A percentile compares a stretch with the other conserved stretches of the same genome.
phyloP scores from a whole-genome alignment of 768 basidiomycete species.

The Russula lepida region DNA sequence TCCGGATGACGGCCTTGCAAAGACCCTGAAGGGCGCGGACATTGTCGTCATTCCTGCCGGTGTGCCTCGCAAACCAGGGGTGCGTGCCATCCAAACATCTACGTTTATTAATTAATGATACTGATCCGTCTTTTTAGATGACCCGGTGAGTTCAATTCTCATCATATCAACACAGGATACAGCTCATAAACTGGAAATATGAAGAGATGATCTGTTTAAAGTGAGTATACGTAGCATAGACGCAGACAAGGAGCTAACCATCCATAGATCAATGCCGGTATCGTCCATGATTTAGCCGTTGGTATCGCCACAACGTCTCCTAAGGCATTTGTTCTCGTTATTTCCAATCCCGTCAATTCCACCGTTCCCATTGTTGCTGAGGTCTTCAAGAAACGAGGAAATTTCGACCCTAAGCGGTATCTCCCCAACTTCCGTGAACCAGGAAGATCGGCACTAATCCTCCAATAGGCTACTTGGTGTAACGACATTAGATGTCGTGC shows the following conservation, averaged over 20 bases:
- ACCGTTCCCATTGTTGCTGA: slow-evolving; percentile 96
- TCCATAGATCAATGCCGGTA: slow-evolving; percentile 89
- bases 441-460: neutral
- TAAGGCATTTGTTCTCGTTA: slow-evolving; percentile 90
- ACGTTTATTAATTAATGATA: neutral
- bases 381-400: slow-evolving; percentile 86
- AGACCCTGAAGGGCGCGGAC: slow-evolving; percentile 76
- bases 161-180: neutral
- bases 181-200: slow-evolving; percentile 2
- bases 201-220: slow-evolving; percentile 93
- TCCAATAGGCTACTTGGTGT: slow-evolving; percentile 85
- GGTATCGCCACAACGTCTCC: slow-evolving; percentile 79
- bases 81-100: slow-evolving; percentile 33
- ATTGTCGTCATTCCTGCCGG: slow-evolving; percentile 95
- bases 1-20: slow-evolving; percentile 73
- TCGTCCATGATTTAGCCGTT: slow-evolving; percentile 86
- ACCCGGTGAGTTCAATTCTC: slow-evolving; percentile 33
- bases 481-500: slow-evolving; percentile 95
- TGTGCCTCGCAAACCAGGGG: slow-evolving; percentile 90
- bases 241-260: slow-evolving; percentile 2
- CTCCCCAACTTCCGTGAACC: slow-evolving; percentile 13
- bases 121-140: slow-evolving; percentile 32
- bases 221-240: slow-evolving; percentile 31
- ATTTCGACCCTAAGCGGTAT: slow-evolving; percentile 88
- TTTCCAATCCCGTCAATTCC: slow-evolving; percentile 99